phyloP scores from a whole-genome alignment of 345 rosid genomes.

The Corymbia maculata region DNA sequence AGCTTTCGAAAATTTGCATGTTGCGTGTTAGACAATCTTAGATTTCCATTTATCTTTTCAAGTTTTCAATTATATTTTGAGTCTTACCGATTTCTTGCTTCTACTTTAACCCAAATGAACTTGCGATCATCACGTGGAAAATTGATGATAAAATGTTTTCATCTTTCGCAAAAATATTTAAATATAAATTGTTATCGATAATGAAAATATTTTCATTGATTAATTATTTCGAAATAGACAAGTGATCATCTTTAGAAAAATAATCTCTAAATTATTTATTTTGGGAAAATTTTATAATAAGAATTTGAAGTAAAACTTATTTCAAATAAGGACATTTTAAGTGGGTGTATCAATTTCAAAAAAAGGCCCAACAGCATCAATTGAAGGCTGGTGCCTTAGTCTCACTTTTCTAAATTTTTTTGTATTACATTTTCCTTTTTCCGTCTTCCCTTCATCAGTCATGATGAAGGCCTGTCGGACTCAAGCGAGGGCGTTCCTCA shows the following conservation, averaged over 20 bases:
- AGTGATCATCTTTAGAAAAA: neutral
- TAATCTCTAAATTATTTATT: neutral
- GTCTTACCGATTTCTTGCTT: neutral
- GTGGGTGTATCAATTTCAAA: too few species aligned
- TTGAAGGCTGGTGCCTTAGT: too few species aligned
- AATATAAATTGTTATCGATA: neutral
- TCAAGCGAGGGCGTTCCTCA: too few species aligned
- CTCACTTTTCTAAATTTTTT: too few species aligned
- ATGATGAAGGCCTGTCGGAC: too few species aligned
- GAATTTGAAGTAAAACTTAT: too few species aligned
- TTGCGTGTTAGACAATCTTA: neutral
- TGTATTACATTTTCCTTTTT: too few species aligned
- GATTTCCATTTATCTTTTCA: neutral
- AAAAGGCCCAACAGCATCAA: too few species aligned
- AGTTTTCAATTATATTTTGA: neutral
- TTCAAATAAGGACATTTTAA: too few species aligned
- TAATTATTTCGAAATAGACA: neutral
- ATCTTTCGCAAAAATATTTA: neutral
- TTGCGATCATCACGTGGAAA: neutral
- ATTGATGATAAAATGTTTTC: neutral
- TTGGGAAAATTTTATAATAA: too few species aligned
- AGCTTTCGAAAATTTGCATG: neutral
- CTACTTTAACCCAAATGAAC: neutral
- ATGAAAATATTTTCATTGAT: neutral
- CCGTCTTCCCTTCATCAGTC: too few species aligned